These are phyloP conservation scores for Boletus sensibilis DNA, from an alignment of 768 basidiomycete genomes.

Conservation along the genomic window DNA sequence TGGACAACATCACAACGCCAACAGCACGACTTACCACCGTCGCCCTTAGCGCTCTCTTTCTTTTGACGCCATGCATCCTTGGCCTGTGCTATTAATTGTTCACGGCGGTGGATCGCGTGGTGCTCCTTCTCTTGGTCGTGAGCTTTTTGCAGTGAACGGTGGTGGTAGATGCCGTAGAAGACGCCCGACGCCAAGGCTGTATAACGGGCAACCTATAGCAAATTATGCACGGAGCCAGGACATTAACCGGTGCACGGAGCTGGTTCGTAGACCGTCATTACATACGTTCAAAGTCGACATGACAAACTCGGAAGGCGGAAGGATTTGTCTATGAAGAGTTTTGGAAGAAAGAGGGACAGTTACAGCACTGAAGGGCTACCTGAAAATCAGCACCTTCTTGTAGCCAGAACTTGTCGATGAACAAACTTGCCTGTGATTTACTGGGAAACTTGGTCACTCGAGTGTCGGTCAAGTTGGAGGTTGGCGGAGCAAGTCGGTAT, in stretches of 20 bases:
- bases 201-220: slow-evolving; percentile 84
- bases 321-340: slow-evolving; percentile 9
- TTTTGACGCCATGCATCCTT: slow-evolving; percentile 89
- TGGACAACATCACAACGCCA: not conserved
- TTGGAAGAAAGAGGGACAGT: slow-evolving; percentile 12
- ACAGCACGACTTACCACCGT: slow-evolving; percentile 49
- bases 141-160: slow-evolving; percentile 80
- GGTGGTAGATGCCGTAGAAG: slow-evolving; percentile 90
- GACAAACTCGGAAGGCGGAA: slow-evolving; percentile 13
- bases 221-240: not conserved
- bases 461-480: slow-evolving; percentile 14
- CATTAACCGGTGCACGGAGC: slow-evolving; percentile 1
- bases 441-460: slow-evolving; percentile 9
- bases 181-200: slow-evolving; percentile 86
- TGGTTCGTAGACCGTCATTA: slow-evolving; percentile 11
- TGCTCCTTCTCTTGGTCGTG: slow-evolving; percentile 77
- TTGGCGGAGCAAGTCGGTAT: slow-evolving; percentile 31
- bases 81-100: slow-evolving; percentile 79
- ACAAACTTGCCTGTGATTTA: slow-evolving; percentile 10
- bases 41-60: slow-evolving; percentile 51
- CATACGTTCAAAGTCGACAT: slow-evolving; percentile 83
- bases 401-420: not conserved
- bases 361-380: slow-evolving; percentile 16
- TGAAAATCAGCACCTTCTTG: not conserved
- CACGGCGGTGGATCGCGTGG: slow-evolving; percentile 68